Evolutionary conservation across 176 grass and related monocot species (phyloP).

Genomic region (Triticum timopheevii): DNA sequence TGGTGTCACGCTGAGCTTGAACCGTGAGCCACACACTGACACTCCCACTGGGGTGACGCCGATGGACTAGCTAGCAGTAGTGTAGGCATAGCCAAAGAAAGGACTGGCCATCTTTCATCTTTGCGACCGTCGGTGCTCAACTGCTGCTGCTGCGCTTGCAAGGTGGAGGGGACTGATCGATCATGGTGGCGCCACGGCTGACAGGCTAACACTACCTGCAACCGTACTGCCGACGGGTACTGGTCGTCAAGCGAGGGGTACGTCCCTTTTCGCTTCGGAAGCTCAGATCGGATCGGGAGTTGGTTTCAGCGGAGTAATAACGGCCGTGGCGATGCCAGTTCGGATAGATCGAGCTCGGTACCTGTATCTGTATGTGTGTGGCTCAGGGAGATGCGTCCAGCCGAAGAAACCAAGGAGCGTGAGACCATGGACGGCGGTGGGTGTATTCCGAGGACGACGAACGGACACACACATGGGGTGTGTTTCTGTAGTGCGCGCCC

Average conservation of each 20-base stretch:
- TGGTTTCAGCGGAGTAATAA: background rate
- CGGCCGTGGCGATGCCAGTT: background rate
- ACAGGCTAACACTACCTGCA: background rate
- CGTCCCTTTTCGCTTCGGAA: background rate
- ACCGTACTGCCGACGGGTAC: background rate
- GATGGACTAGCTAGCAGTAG: background rate
- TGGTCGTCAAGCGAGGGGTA: background rate
- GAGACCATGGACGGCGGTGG: background rate
- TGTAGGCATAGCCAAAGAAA: background rate
- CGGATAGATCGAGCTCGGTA: no score
- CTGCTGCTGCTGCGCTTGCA: background rate
- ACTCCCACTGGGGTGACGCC: background rate
- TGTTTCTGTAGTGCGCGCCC: background rate
- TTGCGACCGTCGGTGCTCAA: background rate
- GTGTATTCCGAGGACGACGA: constrained; percentile 18
- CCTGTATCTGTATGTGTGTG: background rate
- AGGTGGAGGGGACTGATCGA: background rate
- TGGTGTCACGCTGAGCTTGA: background rate
- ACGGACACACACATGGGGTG: constrained; percentile 40
- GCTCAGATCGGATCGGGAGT: background rate
- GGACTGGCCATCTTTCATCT: background rate
- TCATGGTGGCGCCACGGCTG: background rate
- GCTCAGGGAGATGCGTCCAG: background rate
- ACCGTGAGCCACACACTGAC: background rate
- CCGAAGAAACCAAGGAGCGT: constrained; percentile 8